Conservation (phyloP, 1,284 basidiomycete genomes). For the Phaffia rhodozyma region DNA sequence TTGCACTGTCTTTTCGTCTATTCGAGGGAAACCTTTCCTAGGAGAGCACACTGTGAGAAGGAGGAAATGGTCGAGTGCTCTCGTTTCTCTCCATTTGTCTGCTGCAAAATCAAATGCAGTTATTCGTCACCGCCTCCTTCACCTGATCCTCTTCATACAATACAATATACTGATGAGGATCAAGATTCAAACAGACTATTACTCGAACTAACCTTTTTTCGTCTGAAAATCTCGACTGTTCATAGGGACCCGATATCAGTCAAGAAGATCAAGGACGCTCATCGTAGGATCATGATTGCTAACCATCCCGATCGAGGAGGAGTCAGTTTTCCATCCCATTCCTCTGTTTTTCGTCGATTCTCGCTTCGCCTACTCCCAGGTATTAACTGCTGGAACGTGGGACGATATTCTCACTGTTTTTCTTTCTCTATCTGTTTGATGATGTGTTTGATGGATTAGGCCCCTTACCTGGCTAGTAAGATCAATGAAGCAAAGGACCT, state of each 20-base stretch:
- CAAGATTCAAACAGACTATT: neutral
- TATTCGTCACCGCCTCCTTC: neutral
- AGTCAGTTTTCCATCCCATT: neutral
- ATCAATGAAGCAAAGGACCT: constrained; percentile 20
- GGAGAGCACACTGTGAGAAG: too few species aligned
- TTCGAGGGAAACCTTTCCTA: neutral
- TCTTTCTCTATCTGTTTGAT: neutral
- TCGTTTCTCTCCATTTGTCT: neutral
- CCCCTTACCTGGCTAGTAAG: constrained; percentile 16
- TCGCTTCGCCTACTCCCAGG: neutral
- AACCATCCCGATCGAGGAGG: constrained; percentile 19
- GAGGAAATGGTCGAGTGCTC: neutral
- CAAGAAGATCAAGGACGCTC: constrained; percentile 19
- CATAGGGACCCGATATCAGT: constrained; percentile 15
- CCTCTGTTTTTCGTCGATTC: neutral
- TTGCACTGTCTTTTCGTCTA: neutral
- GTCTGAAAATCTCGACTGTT: neutral
- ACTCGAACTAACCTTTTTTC: neutral
- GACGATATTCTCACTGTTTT: neutral
- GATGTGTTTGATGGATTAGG: neutral
- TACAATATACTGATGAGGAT: neutral
- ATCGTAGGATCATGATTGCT: constrained; percentile 18
- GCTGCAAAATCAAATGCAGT: neutral
- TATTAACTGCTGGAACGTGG: neutral
- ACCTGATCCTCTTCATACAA: neutral